Evolutionary conservation across 2,329 filamentous ascomycete genomes (phyloP), one percentile per base, ranked within the genome.

Genomic region (Podosphaera fusca): DNA sequence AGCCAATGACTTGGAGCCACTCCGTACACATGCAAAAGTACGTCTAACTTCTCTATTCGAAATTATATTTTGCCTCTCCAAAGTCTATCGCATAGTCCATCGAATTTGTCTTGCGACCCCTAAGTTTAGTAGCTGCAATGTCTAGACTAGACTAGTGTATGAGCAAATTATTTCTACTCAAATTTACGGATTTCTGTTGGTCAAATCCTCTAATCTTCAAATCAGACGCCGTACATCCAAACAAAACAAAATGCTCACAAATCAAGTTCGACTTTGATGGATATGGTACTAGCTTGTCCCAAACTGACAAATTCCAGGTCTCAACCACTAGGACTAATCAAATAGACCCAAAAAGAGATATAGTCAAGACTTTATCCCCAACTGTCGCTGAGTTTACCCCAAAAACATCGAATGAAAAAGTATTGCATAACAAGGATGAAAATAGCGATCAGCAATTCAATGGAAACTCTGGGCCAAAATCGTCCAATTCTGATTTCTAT

Each of bases 381-480:
- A 42, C 3, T 42, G 38, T 14, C 10, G 2, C 10, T 12, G 5
- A 42, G 5, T 8, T 42, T 42, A 42, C 38, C 3, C 38, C 10
- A 42, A 4, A 8, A 42, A 42, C 5, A 8, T 3, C n/a, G n/a
- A 42, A 42, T 42, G 38, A 14, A 12, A 42, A 7, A 12, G 38
- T 42, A 3, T 12, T 42, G 3, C 38, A 14, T 21, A 21, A 21
- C 21, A 21, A 21, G 21, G 21, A 21, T 21, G 21, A 21, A 21
- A 21, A 21, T 21, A 21, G 21, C 21, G 21, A 21, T 21, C 21
- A 21, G 21, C 21, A 21, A 21, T 21, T 21, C 5, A 42, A 42
- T 42, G 38, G 38, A 12, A 42, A 14, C n/a, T 42, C 64, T n/a
- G 72, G 74, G 35, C 69, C 70, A 2, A 74, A 75, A 56, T 69